Evolutionary conservation across 805 yeast species (phyloP).

Genomic region (Pichia insulana): DNA sequence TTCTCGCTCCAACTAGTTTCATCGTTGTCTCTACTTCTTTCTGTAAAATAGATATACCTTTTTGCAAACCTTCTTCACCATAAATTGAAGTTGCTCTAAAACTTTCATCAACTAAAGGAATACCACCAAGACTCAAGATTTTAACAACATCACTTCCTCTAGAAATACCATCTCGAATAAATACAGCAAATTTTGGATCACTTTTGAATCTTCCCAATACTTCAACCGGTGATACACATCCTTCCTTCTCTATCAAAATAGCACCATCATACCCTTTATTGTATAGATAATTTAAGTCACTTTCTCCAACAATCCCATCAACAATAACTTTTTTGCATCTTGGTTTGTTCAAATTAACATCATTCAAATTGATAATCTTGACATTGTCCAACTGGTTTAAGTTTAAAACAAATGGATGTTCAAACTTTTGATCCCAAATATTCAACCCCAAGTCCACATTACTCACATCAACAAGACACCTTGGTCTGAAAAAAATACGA

Average conservation of each 20-base stretch:
- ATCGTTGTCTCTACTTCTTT: constrained; percentile 52
- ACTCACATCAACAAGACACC: constrained; percentile 65
- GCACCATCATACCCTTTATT: constrained; percentile 48
- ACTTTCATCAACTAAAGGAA: constrained; percentile 66
- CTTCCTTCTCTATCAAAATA: constrained; percentile 67
- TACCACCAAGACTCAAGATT: constrained; percentile 37
- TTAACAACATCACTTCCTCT: constrained; percentile 37
- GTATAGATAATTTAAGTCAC: too few relatives aligned
- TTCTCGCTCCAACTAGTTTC: constrained; percentile 53
- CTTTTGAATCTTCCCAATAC: constrained; percentile 39
- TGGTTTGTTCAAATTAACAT: too few relatives aligned
- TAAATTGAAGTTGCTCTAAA: constrained; percentile 70
- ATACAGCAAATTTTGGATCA: constrained; percentile 39
- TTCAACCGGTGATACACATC: constrained; percentile 55
- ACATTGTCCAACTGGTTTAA: too few relatives aligned
- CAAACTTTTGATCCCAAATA: too few relatives aligned
- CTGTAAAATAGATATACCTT: constrained; percentile 50
- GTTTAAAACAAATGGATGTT: too few relatives aligned
- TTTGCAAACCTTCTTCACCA: constrained; percentile 65
- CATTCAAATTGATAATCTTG: too few relatives aligned
- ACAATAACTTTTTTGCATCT: too few relatives aligned
- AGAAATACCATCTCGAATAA: constrained; percentile 39
- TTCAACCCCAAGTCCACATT: constrained; percentile 37
- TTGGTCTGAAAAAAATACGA: constrained; percentile 77
- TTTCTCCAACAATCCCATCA: too few relatives aligned